Evolutionary conservation across 2,329 filamentous ascomycete genomes (phyloP), one percentile per base, ranked within the genome.

Genomic region (Diatrype stigma): DNA sequence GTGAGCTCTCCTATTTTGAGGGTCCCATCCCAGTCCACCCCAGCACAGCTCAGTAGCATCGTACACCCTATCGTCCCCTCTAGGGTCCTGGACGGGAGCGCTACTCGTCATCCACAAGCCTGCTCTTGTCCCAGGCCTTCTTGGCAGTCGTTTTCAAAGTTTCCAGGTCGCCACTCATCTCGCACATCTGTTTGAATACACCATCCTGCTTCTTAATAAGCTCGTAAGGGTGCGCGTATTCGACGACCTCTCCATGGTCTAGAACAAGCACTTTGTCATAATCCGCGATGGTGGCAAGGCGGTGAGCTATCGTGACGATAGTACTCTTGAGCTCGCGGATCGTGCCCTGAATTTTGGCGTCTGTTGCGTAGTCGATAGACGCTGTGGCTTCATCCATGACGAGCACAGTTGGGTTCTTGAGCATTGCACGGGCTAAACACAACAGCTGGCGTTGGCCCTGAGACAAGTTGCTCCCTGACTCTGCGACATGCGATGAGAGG

Each of bases 371-470:
- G 72, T 99, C 94, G 64, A 99, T 97, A 0, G 90, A 96, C 0
- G 94, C 94, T 0, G 94, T 99, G 1, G 94, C 94, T 75, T 99
- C 94, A 70, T 99, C 94, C 94, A 99, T 97, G 65, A 99, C 87
- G n/a, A 99, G 77, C 2, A 99, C 91, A 57, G 89, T 92, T 0
- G 94, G 92, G 32, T 84, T 82, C 72, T 96, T 96, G 56, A 99
- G 86, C 59, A 99, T 83, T 0, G 94, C 94, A 50, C 94, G 86
- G 0, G 93, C 94, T 10, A 99, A 83, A 66, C 94, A 99, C 50
- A 99, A 77, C 10, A 99, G 85, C 70, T 99, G 94, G 7, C 94
- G 85, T 68, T 99, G 94, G 45, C 94, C 94, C 70, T 99, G 94
- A 0, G 93, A 97, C 11, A 99, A 79, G 64, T 99, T 99, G 56